These are phyloP conservation scores for Metschnikowia gelsemii DNA, from an alignment of 805 yeast species.

Conservation along the genomic window DNA sequence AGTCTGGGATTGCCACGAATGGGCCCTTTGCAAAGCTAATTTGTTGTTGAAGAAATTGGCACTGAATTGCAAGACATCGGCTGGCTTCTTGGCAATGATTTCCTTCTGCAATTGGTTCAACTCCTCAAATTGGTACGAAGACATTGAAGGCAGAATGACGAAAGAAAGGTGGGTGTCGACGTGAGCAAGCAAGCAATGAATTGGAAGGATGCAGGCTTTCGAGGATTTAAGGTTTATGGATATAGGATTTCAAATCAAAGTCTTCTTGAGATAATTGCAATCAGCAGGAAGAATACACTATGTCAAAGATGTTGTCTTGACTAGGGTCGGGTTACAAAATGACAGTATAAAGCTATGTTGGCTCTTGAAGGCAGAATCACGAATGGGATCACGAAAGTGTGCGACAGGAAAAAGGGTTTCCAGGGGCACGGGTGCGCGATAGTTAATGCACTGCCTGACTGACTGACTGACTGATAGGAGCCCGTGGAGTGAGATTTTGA, in stretches of 20 bases:
- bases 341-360: background rate
- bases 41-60: slow-evolving; percentile 67
- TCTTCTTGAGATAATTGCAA: background rate
- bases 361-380: background rate
- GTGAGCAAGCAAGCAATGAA: slow-evolving; percentile 10
- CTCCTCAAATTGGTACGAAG: slow-evolving; percentile 43
- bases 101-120: slow-evolving; percentile 63
- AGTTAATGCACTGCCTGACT: background rate
- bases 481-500: too few species aligned
- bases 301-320: too few species aligned
- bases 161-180: slow-evolving; percentile 2
- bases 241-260: background rate
- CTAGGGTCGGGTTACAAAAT: background rate
- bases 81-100: slow-evolving; percentile 51
- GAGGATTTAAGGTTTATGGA: background rate
- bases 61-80: slow-evolving; percentile 71
- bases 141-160: slow-evolving; percentile 6
- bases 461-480: too few species aligned
- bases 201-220: background rate
- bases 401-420: slow-evolving; percentile 6
- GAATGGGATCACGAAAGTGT: slow-evolving; percentile 9
- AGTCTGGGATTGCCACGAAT: slow-evolving; percentile 49
- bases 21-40: slow-evolving; percentile 57
- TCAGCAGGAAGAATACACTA: background rate
- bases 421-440: slow-evolving; percentile 12